phyloP scores from a whole-genome alignment of 768 basidiomycete species.

The Leucogyrophana mollusca region DNA sequence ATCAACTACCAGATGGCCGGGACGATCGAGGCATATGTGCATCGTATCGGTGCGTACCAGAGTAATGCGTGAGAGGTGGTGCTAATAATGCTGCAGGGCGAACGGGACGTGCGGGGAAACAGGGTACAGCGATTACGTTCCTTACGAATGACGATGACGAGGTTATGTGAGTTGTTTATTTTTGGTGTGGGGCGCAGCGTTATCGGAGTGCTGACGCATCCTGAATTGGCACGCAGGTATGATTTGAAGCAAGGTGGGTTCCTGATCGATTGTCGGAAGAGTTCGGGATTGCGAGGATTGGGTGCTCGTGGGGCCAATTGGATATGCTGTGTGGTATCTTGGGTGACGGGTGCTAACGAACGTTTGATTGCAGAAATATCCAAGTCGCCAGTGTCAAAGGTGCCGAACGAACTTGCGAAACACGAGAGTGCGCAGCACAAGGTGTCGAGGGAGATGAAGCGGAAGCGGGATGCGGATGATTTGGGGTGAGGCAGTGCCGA shows the following conservation, averaged over 20 bases:
- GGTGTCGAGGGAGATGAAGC: constrained; percentile 93
- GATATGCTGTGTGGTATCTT: neutral
- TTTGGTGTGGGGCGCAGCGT: neutral
- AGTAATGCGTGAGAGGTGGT: constrained; percentile 5
- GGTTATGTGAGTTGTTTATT: constrained; percentile 75
- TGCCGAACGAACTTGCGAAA: constrained; percentile 82
- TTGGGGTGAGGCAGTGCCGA: constrained; percentile 44
- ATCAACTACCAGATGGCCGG: constrained; percentile 98
- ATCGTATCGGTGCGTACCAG: constrained; percentile 80
- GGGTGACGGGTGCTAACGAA: neutral
- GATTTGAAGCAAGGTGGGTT: constrained; percentile 87
- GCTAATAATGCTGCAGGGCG: constrained; percentile 56
- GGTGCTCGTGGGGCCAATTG: too few relatives aligned
- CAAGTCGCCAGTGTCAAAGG: constrained; percentile 91
- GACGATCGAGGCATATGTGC: constrained; percentile 96
- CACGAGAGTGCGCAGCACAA: constrained; percentile 92
- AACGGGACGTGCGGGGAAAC: constrained; percentile 97
- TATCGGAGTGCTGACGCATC: constrained; percentile 7
- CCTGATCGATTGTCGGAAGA: neutral
- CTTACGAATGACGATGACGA: constrained; percentile 94
- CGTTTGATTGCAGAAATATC: constrained; percentile 65
- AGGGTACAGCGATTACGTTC: constrained; percentile 93
- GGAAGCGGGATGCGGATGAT: constrained; percentile 85
- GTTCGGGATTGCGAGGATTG: too few relatives aligned
- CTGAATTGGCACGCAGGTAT: constrained; percentile 55